Conservation (phyloP, 2,329 filamentous ascomycete genomes). For the Cryphonectria carpinicola region DNA sequence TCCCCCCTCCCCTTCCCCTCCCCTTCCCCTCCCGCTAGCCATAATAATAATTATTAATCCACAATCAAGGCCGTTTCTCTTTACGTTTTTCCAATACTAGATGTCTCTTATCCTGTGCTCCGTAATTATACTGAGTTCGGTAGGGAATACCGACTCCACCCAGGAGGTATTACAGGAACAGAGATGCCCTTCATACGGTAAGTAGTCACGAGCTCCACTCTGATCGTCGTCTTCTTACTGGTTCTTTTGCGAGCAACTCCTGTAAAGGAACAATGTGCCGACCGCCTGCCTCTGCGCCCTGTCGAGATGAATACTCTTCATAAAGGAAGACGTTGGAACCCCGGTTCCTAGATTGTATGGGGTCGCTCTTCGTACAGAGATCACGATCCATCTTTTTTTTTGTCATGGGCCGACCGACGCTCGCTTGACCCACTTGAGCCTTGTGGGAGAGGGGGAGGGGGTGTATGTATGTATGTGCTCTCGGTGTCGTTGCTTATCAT, state of each 20-base stretch:
- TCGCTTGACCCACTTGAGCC: background rate
- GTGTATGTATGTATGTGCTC: background rate
- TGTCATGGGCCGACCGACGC: background rate
- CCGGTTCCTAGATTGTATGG: background rate
- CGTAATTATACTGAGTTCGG: background rate
- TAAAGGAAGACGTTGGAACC: background rate
- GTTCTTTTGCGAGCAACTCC: background rate
- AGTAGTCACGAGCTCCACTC: background rate
- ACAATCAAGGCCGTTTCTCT: too few relatives aligned
- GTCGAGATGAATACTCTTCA: background rate
- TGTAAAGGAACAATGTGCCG: background rate
- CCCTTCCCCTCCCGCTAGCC: too few relatives aligned
- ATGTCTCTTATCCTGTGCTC: background rate
- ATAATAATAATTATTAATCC: background rate
- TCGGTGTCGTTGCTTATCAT: background rate
- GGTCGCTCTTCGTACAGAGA: background rate
- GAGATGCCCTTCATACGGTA: background rate
- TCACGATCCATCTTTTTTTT: background rate
- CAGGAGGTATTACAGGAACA: background rate
- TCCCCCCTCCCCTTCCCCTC: too few relatives aligned
- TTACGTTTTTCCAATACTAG: background rate
- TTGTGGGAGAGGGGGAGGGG: background rate
- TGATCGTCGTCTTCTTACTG: background rate
- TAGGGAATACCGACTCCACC: background rate
- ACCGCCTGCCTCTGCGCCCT: background rate